Evolutionary conservation across 768 basidiomycete genomes (phyloP), one percentile per base, ranked within the genome.

Genomic region (Rubroboletus satanas): DNA sequence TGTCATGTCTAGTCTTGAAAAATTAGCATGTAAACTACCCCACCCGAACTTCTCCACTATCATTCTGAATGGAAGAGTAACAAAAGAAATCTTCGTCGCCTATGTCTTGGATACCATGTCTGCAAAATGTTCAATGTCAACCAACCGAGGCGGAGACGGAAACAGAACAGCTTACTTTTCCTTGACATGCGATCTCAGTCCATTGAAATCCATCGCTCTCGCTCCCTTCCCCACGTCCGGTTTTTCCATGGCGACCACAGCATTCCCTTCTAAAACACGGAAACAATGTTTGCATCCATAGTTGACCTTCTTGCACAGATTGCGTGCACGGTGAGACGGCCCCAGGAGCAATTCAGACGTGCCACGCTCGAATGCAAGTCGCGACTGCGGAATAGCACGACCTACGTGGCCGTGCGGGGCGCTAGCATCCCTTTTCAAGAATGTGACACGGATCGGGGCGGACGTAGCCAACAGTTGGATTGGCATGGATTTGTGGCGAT

Each of bases 181-280:
- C 62, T 84, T 84, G 54, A 81, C 61, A 58, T 89, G 87, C 23
- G 84, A 86, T 38, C 80, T 71, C 49, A 88, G 59, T 3, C 81
- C 86, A 56, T 86, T 69, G 60, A 85, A 84, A 4, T 59, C 66
- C 66, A 82, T 79, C 51, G 68, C 55, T 46, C 71, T 71, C 12
- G 11, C 33, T 31, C 49, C 51, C 33, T 48, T 49, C 1, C 35
- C 17, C 35, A n/a, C 35, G 0, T 6, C n/a, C 3, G 36, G 48
- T 3, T 41, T 55, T 28, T 21, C 54, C 4, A 38, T 3, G 11
- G 23, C 43, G 32, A 38, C 5, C 29, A 41, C 26, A 14, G 2
- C 5, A 36, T 35, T 21, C 47, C 8, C 4, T 31, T 43, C 14
- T 2, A 21, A 11, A 17, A 41, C 51, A 32, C 46, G 44, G 26